Percentiles rank a stretch among this genome's conserved stretches.
These are phyloP conservation scores for Tulasnella sp. DNA, from an alignment of 768 basidiomycete species.

Conservation along the genomic window DNA sequence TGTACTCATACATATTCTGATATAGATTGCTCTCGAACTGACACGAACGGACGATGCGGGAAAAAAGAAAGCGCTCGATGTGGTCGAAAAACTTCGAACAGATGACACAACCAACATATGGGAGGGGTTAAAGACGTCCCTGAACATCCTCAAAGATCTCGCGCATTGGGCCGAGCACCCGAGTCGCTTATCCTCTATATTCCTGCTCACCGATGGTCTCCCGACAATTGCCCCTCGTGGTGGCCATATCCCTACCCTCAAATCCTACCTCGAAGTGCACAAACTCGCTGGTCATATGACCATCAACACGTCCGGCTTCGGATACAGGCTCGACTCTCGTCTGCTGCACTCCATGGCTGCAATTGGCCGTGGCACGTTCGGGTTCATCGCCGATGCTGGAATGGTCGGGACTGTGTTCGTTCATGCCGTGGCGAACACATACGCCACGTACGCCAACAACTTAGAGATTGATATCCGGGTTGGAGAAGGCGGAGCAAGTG, in stretches of 20 bases:
- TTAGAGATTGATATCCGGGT: not conserved
- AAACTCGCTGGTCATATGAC: not conserved
- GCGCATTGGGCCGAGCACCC: too few relatives aligned
- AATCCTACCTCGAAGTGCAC: conserved; percentile 12
- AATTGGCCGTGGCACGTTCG: conserved; percentile 2
- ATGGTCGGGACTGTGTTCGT: conserved; percentile 17
- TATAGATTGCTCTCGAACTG: conserved; percentile 11
- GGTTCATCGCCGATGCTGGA: conserved; percentile 16
- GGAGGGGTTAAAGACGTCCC: conserved; percentile 19
- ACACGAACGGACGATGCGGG: conserved; percentile 15
- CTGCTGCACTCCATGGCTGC: conserved; percentile 14
- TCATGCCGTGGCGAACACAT: conserved; percentile 16
- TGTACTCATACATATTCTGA: not conserved
- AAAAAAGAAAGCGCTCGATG: conserved; percentile 4
- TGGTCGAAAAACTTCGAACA: conserved; percentile 6
- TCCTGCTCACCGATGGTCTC: conserved; percentile 17
- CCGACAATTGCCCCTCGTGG: conserved; percentile 13
- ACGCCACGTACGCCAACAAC: conserved; percentile 15
- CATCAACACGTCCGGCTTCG: conserved; percentile 19
- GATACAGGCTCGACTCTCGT: conserved; percentile 16
- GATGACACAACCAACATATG: conserved; percentile 17
- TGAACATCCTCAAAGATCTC: conserved; percentile 20
- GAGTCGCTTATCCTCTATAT: too few relatives aligned
- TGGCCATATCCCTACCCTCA: conserved; percentile 12
- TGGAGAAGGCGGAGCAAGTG: conserved; percentile 11